These are phyloP conservation scores for Aspergillus campestris DNA, from an alignment of 495 filamentous ascomycete species.

Conservation along the genomic window DNA sequence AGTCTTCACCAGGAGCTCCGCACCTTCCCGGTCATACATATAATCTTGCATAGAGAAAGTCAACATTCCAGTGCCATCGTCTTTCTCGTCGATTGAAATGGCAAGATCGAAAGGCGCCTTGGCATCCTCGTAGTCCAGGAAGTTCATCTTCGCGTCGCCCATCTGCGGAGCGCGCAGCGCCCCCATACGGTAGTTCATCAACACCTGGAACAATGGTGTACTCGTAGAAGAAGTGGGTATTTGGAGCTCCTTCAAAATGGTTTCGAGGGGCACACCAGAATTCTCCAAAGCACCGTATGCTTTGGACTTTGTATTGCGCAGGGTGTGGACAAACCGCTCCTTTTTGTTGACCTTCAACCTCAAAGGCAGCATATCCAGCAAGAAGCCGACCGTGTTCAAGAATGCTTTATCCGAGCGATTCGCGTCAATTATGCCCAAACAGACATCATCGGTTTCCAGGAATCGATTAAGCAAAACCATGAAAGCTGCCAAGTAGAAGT, in stretches of 20 bases:
- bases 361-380: conserved; percentile 6
- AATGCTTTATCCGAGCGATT: not conserved
- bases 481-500: conserved; percentile 2
- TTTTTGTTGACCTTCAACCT: conserved; percentile 5
- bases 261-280: conserved; percentile 28
- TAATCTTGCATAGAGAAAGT: conserved; percentile 1
- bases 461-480: not conserved
- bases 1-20: conserved; percentile 5
- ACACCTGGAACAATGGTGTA: conserved; percentile 23
- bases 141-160: conserved; percentile 11
- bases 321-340: not conserved
- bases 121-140: conserved; percentile 5
- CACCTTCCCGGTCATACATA: conserved; percentile 7
- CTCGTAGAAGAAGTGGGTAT: conserved; percentile 12
- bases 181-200: conserved; percentile 26
- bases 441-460: not conserved
- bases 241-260: conserved; percentile 21
- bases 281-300: conserved; percentile 11
- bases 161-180: not conserved
- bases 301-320: conserved; percentile 5
- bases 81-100: conserved; percentile 15
- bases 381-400: conserved; percentile 3
- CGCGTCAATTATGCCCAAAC: not conserved
- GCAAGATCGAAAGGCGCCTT: conserved; percentile 17
- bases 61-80: conserved; percentile 5